These are phyloP conservation scores for Ogataea dorogensis DNA, from an alignment of 805 yeast species.

Conservation along the genomic window DNA sequence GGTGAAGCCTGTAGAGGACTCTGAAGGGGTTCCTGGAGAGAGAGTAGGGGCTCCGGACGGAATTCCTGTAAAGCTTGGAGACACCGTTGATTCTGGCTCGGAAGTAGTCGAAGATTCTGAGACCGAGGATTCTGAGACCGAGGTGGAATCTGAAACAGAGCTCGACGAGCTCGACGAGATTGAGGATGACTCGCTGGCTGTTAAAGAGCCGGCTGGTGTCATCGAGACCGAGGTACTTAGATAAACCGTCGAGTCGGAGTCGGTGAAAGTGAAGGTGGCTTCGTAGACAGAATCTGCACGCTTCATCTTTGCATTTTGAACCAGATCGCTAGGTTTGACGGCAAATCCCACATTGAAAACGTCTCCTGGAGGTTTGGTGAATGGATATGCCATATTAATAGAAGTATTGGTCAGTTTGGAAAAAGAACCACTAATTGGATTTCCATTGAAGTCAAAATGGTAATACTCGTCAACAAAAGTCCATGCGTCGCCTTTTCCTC, in stretches of 20 bases:
- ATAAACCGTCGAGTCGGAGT: slow-evolving; percentile 4
- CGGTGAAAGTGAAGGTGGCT: slow-evolving; percentile 11
- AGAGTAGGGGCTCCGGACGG: no score
- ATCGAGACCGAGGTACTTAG: slow-evolving; percentile 7
- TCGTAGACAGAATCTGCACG: slow-evolving; percentile 5
- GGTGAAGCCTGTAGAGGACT: no score
- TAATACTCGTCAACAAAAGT: slow-evolving; percentile 7
- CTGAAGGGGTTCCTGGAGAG: no score
- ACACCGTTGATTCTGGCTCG: no score
- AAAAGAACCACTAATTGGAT: slow-evolving; percentile 1
- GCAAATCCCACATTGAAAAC: slow-evolving; percentile 11
- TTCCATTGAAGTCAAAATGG: slow-evolving; percentile 6
- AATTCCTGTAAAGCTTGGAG: no score
- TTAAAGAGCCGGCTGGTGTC: slow-evolving; percentile 1
- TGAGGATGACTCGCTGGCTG: background rate
- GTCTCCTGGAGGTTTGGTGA: slow-evolving; percentile 4
- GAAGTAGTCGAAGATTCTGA: no score
- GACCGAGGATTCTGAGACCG: no score
- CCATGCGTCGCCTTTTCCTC: slow-evolving; percentile 6
- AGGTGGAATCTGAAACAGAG: no score
- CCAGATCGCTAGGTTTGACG: slow-evolving; percentile 5
- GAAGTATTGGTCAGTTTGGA: slow-evolving; percentile 2
- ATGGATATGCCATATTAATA: slow-evolving; percentile 8
- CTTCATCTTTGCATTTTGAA: slow-evolving; percentile 1
- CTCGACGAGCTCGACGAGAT: background rate